Evolutionary conservation across 2,329 filamentous ascomycete genomes (phyloP).

Genomic region (Aureobasidium sp.): DNA sequence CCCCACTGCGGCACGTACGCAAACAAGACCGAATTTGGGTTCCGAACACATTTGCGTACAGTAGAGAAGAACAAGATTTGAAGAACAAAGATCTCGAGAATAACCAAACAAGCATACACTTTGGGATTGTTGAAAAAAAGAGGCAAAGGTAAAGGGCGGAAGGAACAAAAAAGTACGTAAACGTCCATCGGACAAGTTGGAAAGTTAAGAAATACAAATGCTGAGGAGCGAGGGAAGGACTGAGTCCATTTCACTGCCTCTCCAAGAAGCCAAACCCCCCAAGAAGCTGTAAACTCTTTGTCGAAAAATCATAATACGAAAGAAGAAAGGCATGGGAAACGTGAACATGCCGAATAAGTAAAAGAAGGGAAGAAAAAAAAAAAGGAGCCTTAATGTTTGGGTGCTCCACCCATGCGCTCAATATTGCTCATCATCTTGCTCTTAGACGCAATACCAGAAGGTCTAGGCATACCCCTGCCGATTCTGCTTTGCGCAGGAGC

Average conservation of each 20-base stretch:
- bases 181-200: too few relatives aligned
- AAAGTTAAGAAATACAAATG: too few relatives aligned
- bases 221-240: too few relatives aligned
- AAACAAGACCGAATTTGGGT: too few relatives aligned
- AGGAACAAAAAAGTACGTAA: too few relatives aligned
- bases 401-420: slow-evolving; percentile 63
- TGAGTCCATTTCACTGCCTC: neutral
- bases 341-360: neutral
- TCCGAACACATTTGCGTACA: too few relatives aligned
- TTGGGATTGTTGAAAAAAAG: too few relatives aligned
- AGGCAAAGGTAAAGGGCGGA: too few relatives aligned
- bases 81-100: too few relatives aligned
- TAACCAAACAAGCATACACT: too few relatives aligned
- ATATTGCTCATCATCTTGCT: slow-evolving; percentile 78
- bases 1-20: too few relatives aligned
- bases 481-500: slow-evolving; percentile 37
- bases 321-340: neutral
- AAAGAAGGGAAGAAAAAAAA: neutral
- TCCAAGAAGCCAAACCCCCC: neutral
- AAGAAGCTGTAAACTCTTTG: neutral
- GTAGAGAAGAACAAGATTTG: too few relatives aligned
- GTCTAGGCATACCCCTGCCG: slow-evolving; percentile 27
- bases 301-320: neutral
- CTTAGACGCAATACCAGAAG: slow-evolving; percentile 34
- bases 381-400: neutral